phyloP scores from a whole-genome alignment of 768 basidiomycete species.

The Tulasnella sp. region DNA sequence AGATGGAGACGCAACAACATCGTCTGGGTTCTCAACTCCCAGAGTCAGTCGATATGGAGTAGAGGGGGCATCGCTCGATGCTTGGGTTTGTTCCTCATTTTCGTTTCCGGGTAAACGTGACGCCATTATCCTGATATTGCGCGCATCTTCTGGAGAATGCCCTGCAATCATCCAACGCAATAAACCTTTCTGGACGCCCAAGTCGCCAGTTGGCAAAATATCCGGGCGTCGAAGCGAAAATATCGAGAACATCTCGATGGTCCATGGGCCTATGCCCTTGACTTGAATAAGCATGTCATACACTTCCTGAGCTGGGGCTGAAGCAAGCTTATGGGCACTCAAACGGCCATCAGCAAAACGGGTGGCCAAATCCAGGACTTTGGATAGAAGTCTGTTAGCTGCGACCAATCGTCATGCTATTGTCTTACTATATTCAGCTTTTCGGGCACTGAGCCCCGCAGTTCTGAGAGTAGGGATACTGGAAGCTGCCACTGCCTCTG shows the following conservation, averaged over 20 bases:
- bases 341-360: slow-evolving; percentile 73
- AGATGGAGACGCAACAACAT: not conserved
- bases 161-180: slow-evolving; percentile 26
- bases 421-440: slow-evolving; percentile 72
- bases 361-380: slow-evolving; percentile 69
- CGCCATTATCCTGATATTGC: slow-evolving; percentile 6
- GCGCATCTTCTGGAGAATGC: slow-evolving; percentile 17
- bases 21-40: not conserved
- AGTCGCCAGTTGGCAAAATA: slow-evolving; percentile 64
- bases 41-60: too few species aligned
- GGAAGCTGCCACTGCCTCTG: slow-evolving; percentile 49
- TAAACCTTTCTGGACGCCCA: slow-evolving; percentile 54
- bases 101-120: slow-evolving; percentile 7
- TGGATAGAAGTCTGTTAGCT: not conserved
- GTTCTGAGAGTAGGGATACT: slow-evolving; percentile 47
- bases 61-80: too few species aligned
- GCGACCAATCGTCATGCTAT: not conserved
- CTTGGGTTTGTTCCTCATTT: slow-evolving; percentile 5
- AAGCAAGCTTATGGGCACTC: slow-evolving; percentile 54
- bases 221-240: slow-evolving; percentile 76
- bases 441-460: slow-evolving; percentile 71
- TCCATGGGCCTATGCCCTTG: slow-evolving; percentile 24
- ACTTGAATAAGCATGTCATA: slow-evolving; percentile 62
- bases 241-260: slow-evolving; percentile 88
- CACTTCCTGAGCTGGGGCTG: slow-evolving; percentile 64